Percentiles rank a stretch among this genome's conserved stretches.
Conservation (phyloP, 805 yeast genomes). For the Candida pini region DNA sequence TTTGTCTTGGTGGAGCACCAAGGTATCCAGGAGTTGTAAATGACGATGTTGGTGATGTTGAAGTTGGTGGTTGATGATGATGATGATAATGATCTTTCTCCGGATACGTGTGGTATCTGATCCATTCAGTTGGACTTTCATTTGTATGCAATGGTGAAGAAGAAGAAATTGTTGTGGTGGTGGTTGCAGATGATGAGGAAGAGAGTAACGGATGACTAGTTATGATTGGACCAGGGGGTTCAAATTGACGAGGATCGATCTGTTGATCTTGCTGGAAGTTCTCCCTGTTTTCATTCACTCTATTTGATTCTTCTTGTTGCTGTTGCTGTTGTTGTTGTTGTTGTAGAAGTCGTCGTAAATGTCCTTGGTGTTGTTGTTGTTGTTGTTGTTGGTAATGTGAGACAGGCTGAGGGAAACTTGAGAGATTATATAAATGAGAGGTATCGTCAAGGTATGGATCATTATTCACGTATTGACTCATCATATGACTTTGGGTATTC, state of each 20-base stretch:
- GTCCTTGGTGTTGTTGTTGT: slow-evolving; percentile 10
- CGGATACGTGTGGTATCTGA: slow-evolving; percentile 38
- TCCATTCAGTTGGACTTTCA: slow-evolving; percentile 21
- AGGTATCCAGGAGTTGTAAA: no score
- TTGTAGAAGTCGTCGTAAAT: slow-evolving; percentile 12
- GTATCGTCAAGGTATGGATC: no score
- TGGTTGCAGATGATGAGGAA: slow-evolving; percentile 3
- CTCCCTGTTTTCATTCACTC: slow-evolving; percentile 9
- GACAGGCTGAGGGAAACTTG: no score
- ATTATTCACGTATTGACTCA: no score
- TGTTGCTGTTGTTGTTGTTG: slow-evolving; percentile 14
- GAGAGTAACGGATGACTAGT: slow-evolving; percentile 12
- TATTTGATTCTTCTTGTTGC: slow-evolving; percentile 11
- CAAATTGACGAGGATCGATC: slow-evolving; percentile 12
- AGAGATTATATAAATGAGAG: no score
- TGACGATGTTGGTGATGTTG: no score
- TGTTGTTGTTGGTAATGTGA: slow-evolving; percentile 15
- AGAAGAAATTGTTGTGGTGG: slow-evolving; percentile 4
- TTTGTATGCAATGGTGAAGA: slow-evolving; percentile 5
- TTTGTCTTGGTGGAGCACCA: no score
- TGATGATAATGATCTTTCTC: slow-evolving; percentile 60
- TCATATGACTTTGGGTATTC: no score
- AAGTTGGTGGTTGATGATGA: no score
- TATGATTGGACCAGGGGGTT: slow-evolving; percentile 10
- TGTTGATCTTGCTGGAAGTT: slow-evolving; percentile 16